Conservation (phyloP, 2,329 filamentous ascomycete genomes). For the Alternaria tenuissima region DNA sequence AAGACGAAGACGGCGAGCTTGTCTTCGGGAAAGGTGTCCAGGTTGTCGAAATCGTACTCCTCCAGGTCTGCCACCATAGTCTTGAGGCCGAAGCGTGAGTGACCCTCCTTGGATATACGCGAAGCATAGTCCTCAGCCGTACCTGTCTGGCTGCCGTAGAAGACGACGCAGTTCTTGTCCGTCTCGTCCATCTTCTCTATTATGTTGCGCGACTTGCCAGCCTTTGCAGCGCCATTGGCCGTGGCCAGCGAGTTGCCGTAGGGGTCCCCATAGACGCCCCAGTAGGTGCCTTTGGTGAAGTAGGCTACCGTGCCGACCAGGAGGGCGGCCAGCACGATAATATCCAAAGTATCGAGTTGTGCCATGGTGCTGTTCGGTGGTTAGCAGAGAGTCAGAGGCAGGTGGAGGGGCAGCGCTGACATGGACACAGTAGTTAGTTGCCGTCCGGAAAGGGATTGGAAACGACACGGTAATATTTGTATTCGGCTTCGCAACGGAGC, state of each 20-base stretch:
- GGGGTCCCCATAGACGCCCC: constrained; percentile 87
- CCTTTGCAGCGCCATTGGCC: constrained; percentile 71
- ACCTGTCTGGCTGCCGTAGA: constrained; percentile 98
- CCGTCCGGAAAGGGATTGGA: constrained; percentile 34
- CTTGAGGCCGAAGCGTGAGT: constrained; percentile 93
- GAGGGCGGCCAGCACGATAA: constrained; percentile 86
- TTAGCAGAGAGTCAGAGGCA: constrained; percentile 17
- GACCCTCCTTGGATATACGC: constrained; percentile 94
- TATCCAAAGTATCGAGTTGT: constrained; percentile 93
- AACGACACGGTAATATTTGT: constrained; percentile 40
- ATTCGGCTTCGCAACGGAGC: constrained; percentile 19
- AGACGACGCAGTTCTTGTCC: constrained; percentile 96
- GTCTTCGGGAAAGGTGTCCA: constrained; percentile 87
- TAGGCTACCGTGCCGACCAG: constrained; percentile 90
- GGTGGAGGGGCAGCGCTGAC: constrained; percentile 25
- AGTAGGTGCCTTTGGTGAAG: constrained; percentile 96
- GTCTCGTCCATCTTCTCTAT: constrained; percentile 95
- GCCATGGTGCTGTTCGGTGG: constrained; percentile 70
- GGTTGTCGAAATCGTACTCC: constrained; percentile 95
- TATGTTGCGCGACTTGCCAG: constrained; percentile 88
- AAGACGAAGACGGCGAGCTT: constrained; percentile 95
- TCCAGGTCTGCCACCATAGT: constrained; percentile 98
- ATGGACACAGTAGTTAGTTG: constrained; percentile 33
- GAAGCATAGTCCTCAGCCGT: constrained; percentile 99
- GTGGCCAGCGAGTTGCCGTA: constrained; percentile 79